These are phyloP conservation scores for Malassezia caprae DNA, from an alignment of 1,284 basidiomycete species.

Conservation along the genomic window DNA sequence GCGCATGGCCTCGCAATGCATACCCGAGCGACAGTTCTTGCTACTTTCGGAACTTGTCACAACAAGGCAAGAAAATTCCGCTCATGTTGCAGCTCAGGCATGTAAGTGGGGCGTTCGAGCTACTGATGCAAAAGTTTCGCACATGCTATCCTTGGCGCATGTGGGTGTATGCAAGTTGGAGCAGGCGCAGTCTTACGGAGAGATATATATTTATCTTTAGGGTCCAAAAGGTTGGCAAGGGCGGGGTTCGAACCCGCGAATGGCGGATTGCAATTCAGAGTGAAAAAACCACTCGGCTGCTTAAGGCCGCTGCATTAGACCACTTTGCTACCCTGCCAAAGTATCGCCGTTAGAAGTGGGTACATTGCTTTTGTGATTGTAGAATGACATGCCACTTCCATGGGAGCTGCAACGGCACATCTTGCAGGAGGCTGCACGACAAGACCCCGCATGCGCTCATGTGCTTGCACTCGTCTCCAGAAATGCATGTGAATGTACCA, in stretches of 20 bases:
- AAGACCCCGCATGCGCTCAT: constrained; percentile 19
- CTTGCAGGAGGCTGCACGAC: neutral
- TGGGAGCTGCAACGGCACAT: constrained; percentile 5
- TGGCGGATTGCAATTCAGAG: constrained; percentile 15
- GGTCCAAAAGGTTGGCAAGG: constrained; percentile 17
- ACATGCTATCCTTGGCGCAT: constrained; percentile 7
- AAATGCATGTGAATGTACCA: constrained; percentile 22
- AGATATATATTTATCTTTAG: neutral
- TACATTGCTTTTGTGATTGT: neutral
- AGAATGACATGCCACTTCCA: constrained; percentile 3
- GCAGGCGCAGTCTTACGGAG: neutral
- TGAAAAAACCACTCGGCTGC: constrained; percentile 2
- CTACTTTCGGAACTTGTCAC: neutral
- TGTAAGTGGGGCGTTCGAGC: neutral
- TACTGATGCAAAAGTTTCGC: constrained; percentile 6
- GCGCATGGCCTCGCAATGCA: constrained; percentile 1
- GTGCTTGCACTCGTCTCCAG: constrained; percentile 27
- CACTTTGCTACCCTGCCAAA: constrained; percentile 22
- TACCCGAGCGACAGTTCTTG: neutral
- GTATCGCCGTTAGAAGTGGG: neutral
- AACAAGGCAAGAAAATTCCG: neutral
- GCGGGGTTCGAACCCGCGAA: constrained; percentile 23
- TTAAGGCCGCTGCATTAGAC: constrained; percentile 24
- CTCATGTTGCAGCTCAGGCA: constrained; percentile 5
- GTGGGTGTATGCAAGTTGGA: neutral